Evolutionary conservation across 2,329 filamentous ascomycete species (phyloP), one percentile per base, ranked within the genome.

Genomic region (Alternaria triticina): DNA sequence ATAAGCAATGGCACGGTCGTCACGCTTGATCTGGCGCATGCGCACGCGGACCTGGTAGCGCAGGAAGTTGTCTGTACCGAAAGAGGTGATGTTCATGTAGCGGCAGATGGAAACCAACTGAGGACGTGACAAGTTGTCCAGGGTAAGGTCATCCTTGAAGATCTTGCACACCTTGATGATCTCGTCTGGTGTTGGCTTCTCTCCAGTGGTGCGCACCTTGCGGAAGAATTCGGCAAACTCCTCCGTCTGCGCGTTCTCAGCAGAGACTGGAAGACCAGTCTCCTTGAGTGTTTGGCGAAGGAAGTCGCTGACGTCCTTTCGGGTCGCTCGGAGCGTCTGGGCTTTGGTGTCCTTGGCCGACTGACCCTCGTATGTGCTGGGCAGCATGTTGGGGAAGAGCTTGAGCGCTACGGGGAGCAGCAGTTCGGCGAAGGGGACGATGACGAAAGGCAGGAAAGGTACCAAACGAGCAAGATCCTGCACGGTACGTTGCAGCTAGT

Each of bases 111-210:
- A 97, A 28, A 99, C 95, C 55, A 99, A 86, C 82, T 99, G 96
- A 15, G 96, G 96, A 67, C 96, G 88, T 17, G 94, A 97, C 69
- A 99, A 84, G 82, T 99, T 99, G 88, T 99, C 96, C 30, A 99
- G 86, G 0, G 96, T 99, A 74, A 99, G 80, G 80, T 99, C 96
- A 78, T 99, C 96, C 81, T 96, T 96, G 88, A 99, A 99, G 69
- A 97, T 91, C 86, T 97, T 96, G 89, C 96, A 98, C 67, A 99
- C 95, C 83, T 96, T 97, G 85, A 99, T 97, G 67, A 99, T 93
- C 77, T 99, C 96, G 70, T 94, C 88, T 57, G 90, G 88, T 5
- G 92, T 96, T 1, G 96, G 96, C 49, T 91, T 86, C 83, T 98
- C 95, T 68, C 95, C 96, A 1, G 95, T 97, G 17, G 93, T 90